Conservation (phyloP, 208 protist species). For the Crithidia bombi region DNA sequence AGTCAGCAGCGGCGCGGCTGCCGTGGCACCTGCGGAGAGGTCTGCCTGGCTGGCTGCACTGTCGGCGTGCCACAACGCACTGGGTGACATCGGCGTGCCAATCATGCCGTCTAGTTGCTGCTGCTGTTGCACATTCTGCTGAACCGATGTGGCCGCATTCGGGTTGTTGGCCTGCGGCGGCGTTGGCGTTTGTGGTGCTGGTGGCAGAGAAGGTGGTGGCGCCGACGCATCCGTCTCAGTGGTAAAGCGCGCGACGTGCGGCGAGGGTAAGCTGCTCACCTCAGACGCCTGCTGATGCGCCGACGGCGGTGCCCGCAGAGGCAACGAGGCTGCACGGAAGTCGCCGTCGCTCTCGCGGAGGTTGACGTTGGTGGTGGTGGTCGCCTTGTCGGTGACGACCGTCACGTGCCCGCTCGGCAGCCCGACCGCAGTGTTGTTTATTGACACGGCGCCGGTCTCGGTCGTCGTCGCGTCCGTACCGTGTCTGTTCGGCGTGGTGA, state of each 20-base stretch:
- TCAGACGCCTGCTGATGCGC: not conserved
- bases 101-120: not conserved
- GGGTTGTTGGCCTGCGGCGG: not conserved
- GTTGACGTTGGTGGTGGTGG: not conserved
- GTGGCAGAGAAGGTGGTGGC: not conserved
- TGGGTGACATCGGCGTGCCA: constrained; percentile 2
- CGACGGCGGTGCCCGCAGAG: constrained; percentile 10
- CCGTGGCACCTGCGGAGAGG: not conserved
- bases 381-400: not conserved
- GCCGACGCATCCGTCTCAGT: not conserved
- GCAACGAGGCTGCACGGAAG: not conserved
- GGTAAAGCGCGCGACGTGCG: not conserved
- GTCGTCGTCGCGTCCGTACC: not conserved
- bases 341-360: constrained; percentile 8
- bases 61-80: constrained; percentile 26
- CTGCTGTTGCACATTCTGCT: not conserved
- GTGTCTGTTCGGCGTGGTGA: not conserved
- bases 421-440: not conserved
- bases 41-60: constrained; percentile 10
- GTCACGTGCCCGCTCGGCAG: not conserved
- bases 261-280: constrained; percentile 10
- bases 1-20: not conserved
- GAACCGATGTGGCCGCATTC: not conserved
- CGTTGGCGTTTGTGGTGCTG: not conserved
- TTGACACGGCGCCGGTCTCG: not conserved